phyloP scores from a whole-genome alignment of 164 flowering plant species.

The Kingdonia uniflora region DNA sequence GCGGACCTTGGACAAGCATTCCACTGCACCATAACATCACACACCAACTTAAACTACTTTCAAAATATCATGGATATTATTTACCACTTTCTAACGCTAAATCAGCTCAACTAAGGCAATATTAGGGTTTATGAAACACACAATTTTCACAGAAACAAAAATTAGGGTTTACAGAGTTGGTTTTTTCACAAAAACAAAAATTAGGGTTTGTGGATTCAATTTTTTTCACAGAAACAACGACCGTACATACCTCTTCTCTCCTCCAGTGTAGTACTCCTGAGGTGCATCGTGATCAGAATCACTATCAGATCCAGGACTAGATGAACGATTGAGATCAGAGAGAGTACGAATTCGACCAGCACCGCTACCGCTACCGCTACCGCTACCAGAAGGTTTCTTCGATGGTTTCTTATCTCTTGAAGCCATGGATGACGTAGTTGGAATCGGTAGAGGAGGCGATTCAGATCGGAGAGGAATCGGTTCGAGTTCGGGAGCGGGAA shows the following conservation, averaged over 20 bases:
- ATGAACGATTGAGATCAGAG: conserved; percentile 59
- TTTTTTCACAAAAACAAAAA: not conserved
- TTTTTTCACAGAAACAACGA: no score
- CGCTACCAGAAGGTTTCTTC: conserved; percentile 38
- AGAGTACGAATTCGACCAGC: conserved; percentile 65
- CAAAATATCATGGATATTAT: no score
- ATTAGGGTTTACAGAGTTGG: not conserved
- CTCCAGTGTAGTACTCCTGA: conserved; percentile 89
- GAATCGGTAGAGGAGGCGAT: conserved; percentile 29
- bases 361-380: conserved; percentile 37
- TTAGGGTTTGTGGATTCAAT: not conserved
- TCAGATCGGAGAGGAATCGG: conserved; percentile 29
- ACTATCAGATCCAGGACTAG: conserved; percentile 57
- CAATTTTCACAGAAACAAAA: not conserved
- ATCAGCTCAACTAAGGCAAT: no score
- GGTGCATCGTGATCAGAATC: conserved; percentile 75
- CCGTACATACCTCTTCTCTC: conserved; percentile 73
- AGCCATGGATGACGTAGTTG: conserved; percentile 22
- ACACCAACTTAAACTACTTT: no score
- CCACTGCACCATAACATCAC: conserved; percentile 40
- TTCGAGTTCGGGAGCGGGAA: conserved; percentile 32
- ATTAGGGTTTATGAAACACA: no score
- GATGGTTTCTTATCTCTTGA: conserved; percentile 37
- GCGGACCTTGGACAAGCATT: conserved; percentile 88
- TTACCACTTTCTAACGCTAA: no score